These are phyloP conservation scores for Gastrolobium bilobum DNA, from an alignment of 306 rosid species.

Conservation along the genomic window DNA sequence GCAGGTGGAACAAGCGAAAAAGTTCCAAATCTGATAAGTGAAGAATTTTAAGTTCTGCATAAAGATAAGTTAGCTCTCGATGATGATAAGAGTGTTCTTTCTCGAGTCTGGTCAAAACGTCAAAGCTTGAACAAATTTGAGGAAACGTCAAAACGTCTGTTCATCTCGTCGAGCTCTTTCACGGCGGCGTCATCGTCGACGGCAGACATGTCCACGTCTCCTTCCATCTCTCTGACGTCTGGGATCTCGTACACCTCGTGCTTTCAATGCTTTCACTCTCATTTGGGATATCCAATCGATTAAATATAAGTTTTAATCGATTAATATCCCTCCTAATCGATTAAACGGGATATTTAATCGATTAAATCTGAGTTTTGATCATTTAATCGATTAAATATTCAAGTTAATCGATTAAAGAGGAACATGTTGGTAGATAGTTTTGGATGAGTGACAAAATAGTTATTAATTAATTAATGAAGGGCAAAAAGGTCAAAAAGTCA, in stretches of 20 bases:
- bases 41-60: background rate
- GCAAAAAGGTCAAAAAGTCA: too few relatives aligned
- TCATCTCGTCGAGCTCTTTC: constrained; percentile 97
- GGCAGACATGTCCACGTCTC: constrained; percentile 77
- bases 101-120: background rate
- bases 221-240: constrained; percentile 81
- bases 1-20: background rate
- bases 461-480: too few relatives aligned
- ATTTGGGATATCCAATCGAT: too few relatives aligned
- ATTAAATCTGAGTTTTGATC: too few relatives aligned
- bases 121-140: background rate
- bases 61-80: background rate
- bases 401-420: too few relatives aligned
- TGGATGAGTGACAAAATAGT: too few relatives aligned
- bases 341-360: too few relatives aligned
- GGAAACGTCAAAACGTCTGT: constrained; percentile 61
- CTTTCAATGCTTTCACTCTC: too few relatives aligned
- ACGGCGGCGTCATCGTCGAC: constrained; percentile 85
- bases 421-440: too few relatives aligned
- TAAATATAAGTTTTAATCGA: too few relatives aligned
- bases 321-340: too few relatives aligned
- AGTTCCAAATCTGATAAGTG: background rate
- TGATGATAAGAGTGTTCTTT: background rate
- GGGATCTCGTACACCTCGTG: constrained; percentile 98
- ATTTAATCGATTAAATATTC: too few relatives aligned